phyloP scores from a whole-genome alignment of 768 basidiomycete species.

The Mycena sanguinolenta region DNA sequence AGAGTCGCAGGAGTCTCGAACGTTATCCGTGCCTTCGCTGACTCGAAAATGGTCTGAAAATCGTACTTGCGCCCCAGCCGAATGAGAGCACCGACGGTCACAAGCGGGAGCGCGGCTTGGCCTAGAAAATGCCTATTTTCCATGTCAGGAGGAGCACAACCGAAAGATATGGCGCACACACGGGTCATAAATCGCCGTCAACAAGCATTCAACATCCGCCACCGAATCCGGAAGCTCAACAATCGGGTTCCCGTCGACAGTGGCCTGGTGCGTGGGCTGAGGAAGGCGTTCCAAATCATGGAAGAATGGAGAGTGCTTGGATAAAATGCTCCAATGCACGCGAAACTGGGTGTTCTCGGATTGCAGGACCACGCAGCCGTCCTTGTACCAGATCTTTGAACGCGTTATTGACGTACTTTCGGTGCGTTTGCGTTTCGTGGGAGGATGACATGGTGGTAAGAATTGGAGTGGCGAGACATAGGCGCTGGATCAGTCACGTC shows the following conservation, averaged over 20 bases:
- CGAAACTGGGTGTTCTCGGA: background rate
- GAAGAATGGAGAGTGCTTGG: background rate
- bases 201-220: background rate
- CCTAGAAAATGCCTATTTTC: background rate
- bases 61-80: background rate
- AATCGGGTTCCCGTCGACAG: conserved; percentile 4
- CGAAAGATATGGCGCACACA: background rate
- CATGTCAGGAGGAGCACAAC: background rate
- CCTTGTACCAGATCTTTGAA: background rate
- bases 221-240: background rate
- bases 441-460: background rate
- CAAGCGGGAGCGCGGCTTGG: background rate
- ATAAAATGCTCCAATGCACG: background rate
- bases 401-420: background rate
- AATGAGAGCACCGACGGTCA: background rate
- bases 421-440: background rate
- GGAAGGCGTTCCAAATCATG: conserved; percentile 2
- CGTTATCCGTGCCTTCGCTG: background rate
- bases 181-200: background rate
- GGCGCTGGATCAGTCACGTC: too few relatives aligned
- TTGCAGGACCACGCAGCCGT: background rate
- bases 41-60: background rate
- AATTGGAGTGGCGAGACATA: too few relatives aligned
- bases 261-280: conserved; percentile 6
- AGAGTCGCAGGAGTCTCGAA: background rate